phyloP scores from a whole-genome alignment of 371 early-diverging fungal species.

The Mortierella sp. region DNA sequence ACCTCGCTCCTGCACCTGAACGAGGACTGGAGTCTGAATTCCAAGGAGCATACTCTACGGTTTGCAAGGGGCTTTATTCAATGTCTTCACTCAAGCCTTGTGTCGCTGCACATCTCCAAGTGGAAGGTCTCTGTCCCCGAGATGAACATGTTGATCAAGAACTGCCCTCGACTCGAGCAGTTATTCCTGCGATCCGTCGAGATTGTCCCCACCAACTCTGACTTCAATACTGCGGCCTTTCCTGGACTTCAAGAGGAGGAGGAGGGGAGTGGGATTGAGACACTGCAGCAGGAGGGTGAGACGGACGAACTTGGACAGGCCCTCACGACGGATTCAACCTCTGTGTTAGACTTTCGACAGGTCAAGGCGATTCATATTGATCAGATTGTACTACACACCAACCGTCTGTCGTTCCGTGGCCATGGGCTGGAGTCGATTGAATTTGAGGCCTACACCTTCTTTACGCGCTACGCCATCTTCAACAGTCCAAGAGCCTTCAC shows the following conservation, averaged over 20 bases:
- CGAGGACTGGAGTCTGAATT: constrained; percentile 9
- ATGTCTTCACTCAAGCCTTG: neutral
- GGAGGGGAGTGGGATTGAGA: neutral
- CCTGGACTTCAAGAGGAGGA: constrained; percentile 5
- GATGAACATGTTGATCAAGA: constrained; percentile 16
- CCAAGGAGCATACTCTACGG: neutral
- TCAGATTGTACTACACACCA: neutral
- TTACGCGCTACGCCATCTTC: neutral
- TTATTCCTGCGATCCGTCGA: constrained; percentile 9
- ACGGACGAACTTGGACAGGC: neutral
- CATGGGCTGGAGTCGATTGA: constrained; percentile 3
- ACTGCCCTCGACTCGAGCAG: constrained; percentile 2
- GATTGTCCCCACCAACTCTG: constrained; percentile 9
- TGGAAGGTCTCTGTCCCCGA: constrained; percentile 1
- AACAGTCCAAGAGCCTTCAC: constrained; percentile 6
- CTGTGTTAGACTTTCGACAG: constrained; percentile 12
- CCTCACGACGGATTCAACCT: neutral
- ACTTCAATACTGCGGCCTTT: neutral
- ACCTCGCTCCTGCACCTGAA: constrained; percentile 1
- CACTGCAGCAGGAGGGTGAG: neutral
- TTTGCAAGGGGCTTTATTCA: neutral
- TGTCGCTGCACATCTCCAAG: constrained; percentile 2
- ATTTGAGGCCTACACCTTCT: neutral
- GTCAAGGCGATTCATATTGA: constrained; percentile 8
- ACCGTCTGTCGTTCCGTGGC: neutral